Conservation (phyloP, 805 yeast species). For the Tetrapisispora iriomotensis region DNA sequence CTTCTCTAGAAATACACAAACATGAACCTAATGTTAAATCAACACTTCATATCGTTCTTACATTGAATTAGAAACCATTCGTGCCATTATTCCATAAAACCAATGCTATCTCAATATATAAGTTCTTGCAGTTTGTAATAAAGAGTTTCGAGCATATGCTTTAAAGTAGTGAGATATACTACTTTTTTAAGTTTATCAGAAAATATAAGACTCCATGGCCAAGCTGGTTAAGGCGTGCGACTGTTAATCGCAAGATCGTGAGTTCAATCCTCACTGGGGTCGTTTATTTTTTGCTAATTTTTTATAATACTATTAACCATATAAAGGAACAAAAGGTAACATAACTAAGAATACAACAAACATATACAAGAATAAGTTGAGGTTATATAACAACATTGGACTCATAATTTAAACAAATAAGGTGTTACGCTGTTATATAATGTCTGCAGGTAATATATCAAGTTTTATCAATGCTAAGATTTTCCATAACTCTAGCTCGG, state of each 20-base stretch:
- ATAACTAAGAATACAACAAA: not conserved
- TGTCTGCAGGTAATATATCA: constrained; percentile 10
- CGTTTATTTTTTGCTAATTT: constrained; percentile 27
- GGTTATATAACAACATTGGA: too few relatives aligned
- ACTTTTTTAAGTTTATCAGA: not conserved
- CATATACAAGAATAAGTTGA: not conserved
- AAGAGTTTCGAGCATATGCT: too few relatives aligned
- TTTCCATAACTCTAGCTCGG: constrained; percentile 6
- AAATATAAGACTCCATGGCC: constrained; percentile 41
- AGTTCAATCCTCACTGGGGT: constrained; percentile 53
- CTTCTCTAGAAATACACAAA: too few relatives aligned
- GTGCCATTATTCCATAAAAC: too few relatives aligned
- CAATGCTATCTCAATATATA: too few relatives aligned
- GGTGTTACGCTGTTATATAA: not conserved
- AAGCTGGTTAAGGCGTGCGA: constrained; percentile 56
- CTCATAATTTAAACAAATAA: too few relatives aligned
- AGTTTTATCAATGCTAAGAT: constrained; percentile 10
- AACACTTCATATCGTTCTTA: too few relatives aligned
- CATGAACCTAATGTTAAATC: too few relatives aligned
- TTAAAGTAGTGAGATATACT: too few relatives aligned
- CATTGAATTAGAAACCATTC: too few relatives aligned
- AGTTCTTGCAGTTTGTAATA: too few relatives aligned
- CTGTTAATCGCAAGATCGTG: constrained; percentile 57
- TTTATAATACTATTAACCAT: not conserved
- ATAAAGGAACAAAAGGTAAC: not conserved